Evolutionary conservation across 2,329 filamentous ascomycete species (phyloP).

Genomic region (Exophiala alcalophila): DNA sequence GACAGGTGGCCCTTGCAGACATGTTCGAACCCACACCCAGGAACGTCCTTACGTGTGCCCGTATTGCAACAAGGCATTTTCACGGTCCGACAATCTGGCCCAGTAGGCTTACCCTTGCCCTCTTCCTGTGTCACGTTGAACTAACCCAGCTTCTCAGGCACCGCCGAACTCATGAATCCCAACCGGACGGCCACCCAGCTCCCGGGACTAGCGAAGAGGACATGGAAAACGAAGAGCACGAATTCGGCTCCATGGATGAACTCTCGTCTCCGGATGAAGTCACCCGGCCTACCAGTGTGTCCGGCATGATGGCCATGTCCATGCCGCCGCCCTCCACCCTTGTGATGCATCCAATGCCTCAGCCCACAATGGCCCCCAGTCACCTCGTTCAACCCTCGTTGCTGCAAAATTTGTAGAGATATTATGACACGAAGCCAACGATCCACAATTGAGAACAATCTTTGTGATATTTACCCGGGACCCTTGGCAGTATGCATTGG

Average conservation of each 20-base stretch:
- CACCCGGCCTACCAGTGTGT: slow-evolving; percentile 21
- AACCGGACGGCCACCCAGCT: slow-evolving; percentile 53
- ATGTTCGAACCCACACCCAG: slow-evolving; percentile 98
- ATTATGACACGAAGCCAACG: slow-evolving; percentile 22
- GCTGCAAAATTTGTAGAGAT: slow-evolving; percentile 29
- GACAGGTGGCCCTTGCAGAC: slow-evolving; percentile 61
- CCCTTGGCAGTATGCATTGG: too few species aligned
- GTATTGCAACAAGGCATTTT: slow-evolving; percentile 98
- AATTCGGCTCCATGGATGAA: slow-evolving; percentile 75
- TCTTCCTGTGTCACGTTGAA: not conserved
- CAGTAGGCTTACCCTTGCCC: slow-evolving; percentile 61
- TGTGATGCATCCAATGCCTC: slow-evolving; percentile 29
- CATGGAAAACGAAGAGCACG: slow-evolving; percentile 83
- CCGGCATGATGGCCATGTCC: slow-evolving; percentile 23
- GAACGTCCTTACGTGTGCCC: slow-evolving; percentile 97
- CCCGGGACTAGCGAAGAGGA: slow-evolving; percentile 65
- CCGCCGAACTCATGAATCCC: slow-evolving; percentile 76
- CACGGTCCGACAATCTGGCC: slow-evolving; percentile 95
- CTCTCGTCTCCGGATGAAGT: slow-evolving; percentile 59
- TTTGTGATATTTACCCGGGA: slow-evolving; percentile 14
- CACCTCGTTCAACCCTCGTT: slow-evolving; percentile 31
- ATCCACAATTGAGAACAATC: slow-evolving; percentile 10
- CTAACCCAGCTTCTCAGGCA: slow-evolving; percentile 48
- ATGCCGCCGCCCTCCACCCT: slow-evolving; percentile 31
- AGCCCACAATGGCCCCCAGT: slow-evolving; percentile 30